Percentiles rank a stretch among this genome's conserved stretches.
These are phyloP conservation scores for Rhodocollybia butyracea DNA, from an alignment of 768 basidiomycete genomes.

Conservation along the genomic window DNA sequence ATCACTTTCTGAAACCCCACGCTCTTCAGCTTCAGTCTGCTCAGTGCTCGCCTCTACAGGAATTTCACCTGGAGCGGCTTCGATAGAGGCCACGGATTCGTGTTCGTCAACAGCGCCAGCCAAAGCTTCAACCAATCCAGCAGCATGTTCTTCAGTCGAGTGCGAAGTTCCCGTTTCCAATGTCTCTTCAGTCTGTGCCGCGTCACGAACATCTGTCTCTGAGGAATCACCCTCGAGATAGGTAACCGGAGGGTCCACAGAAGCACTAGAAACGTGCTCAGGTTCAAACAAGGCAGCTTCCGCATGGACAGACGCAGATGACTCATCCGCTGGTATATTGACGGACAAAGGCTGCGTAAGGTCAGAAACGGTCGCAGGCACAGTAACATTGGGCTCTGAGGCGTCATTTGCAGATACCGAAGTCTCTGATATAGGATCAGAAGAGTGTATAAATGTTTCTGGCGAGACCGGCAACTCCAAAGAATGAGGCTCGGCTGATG, in stretches of 20 bases:
- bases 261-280: conserved; percentile 11
- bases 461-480: background rate
- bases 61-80: conserved; percentile 8
- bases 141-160: background rate
- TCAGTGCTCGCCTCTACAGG: conserved; percentile 2
- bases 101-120: background rate
- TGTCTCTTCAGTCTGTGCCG: background rate
- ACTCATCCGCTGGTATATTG: background rate
- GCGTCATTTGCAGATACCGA: background rate
- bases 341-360: background rate
- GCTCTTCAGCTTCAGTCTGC: conserved; percentile 7
- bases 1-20: conserved; percentile 23
- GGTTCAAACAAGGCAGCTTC: conserved; percentile 16
- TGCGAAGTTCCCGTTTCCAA: background rate
- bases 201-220: background rate
- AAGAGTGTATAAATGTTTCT: background rate
- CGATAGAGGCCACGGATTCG: background rate
- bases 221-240: conserved; percentile 8
- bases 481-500: background rate
- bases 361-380: background rate
- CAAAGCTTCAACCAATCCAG: background rate
- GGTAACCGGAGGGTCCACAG: conserved; percentile 8
- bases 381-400: background rate
- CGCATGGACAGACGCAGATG: background rate
- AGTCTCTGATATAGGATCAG: background rate